These are phyloP conservation scores for Priceomyces carsonii DNA, from an alignment of 805 yeast species.

Conservation along the genomic window DNA sequence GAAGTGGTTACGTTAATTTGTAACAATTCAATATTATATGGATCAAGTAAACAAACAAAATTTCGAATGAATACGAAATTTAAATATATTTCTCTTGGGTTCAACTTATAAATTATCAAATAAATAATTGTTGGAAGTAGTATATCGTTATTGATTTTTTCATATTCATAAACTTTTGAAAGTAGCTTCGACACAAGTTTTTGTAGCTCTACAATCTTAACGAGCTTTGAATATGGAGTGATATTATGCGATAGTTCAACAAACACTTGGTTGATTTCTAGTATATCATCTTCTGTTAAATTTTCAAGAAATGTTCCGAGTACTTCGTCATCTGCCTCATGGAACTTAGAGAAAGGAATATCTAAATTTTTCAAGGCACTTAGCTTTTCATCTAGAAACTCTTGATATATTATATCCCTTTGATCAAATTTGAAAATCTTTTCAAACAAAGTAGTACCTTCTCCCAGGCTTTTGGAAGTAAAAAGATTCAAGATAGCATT, in stretches of 20 bases:
- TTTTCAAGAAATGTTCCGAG: conserved; percentile 17
- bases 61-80: conserved; percentile 38
- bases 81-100: conserved; percentile 29
- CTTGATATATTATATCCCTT: conserved; percentile 37
- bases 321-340: conserved; percentile 20
- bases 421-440: conserved; percentile 41
- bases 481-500: conserved; percentile 33
- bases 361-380: conserved; percentile 22
- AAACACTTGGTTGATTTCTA: conserved; percentile 18
- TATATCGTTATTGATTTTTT: conserved; percentile 37
- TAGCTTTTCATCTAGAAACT: conserved; percentile 35
- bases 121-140: conserved; percentile 41
- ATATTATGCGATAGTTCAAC: conserved; percentile 16
- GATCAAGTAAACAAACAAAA: conserved; percentile 34
- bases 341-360: conserved; percentile 30
- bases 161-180: conserved; percentile 16
- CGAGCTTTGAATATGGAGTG: conserved; percentile 37
- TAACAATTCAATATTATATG: conserved; percentile 25
- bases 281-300: conserved; percentile 16
- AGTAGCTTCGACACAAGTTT: conserved; percentile 24
- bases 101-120: conserved; percentile 29
- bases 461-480: conserved; percentile 22
- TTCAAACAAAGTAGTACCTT: conserved; percentile 33
- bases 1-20: conserved; percentile 18
- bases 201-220: conserved; percentile 30